These are phyloP conservation scores for Dactylellina leptospora DNA, from an alignment of 2,329 filamentous ascomycete species.

Conservation along the genomic window DNA sequence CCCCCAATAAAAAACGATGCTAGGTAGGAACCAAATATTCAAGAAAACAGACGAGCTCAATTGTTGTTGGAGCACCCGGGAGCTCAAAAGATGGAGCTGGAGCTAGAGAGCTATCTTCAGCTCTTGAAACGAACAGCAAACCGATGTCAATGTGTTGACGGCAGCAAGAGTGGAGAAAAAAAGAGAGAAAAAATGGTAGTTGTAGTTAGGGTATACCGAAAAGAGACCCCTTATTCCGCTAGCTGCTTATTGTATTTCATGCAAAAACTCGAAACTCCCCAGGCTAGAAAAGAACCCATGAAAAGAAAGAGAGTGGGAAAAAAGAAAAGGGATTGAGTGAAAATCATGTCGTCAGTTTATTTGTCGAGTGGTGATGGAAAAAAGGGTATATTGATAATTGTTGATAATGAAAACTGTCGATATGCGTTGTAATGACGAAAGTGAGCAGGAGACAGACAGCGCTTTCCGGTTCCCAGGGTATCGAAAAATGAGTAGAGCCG, in stretches of 20 bases:
- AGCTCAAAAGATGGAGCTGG: no score
- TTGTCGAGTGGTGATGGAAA: neutral
- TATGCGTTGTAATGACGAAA: slow-evolving; percentile 51
- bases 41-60: slow-evolving; percentile 39
- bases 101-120: no score
- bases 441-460: slow-evolving; percentile 7
- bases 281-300: slow-evolving; percentile 2
- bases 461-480: slow-evolving; percentile 40
- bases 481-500: slow-evolving; percentile 40
- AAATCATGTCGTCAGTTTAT: slow-evolving; percentile 41
- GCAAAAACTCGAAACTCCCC: no score
- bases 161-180: slow-evolving; percentile 20
- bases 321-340: neutral
- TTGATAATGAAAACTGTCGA: slow-evolving; percentile 25
- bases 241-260: slow-evolving; percentile 17
- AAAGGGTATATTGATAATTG: slow-evolving; percentile 34
- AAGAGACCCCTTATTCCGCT: slow-evolving; percentile 25
- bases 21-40: slow-evolving; percentile 12
- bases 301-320: neutral
- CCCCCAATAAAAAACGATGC: slow-evolving; percentile 8
- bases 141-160: slow-evolving; percentile 29
- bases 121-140: neutral
- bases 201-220: neutral
- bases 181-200: neutral
- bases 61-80: neutral